phyloP scores from a whole-genome alignment of 345 rosid species.

The Geranium brycei region DNA sequence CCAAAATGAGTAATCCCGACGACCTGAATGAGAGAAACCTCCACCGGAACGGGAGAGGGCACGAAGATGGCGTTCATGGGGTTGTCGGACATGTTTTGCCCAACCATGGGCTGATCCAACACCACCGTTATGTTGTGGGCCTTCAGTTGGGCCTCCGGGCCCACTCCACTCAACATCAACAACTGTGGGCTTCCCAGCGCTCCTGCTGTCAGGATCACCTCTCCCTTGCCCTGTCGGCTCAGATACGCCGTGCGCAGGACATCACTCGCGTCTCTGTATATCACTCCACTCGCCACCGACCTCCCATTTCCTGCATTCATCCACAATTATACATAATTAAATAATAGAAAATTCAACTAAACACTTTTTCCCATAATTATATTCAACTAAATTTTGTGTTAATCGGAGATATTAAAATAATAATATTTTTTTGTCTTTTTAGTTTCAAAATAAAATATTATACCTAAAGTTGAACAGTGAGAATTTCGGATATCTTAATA shows the following conservation, averaged over 20 bases:
- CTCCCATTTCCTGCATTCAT: slow-evolving; percentile 10
- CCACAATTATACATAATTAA: no score
- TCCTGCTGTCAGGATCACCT: slow-evolving; percentile 49
- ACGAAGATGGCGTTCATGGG: slow-evolving; percentile 58
- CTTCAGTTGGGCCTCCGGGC: slow-evolving; percentile 38
- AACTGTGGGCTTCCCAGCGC: slow-evolving; percentile 73
- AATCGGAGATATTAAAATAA: no score
- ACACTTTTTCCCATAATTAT: no score
- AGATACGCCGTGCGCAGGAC: slow-evolving; percentile 31
- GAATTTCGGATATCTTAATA: no score
- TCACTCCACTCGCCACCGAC: slow-evolving; percentile 47
- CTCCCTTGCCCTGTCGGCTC: slow-evolving; percentile 25
- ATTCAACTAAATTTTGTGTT: no score
- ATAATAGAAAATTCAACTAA: no score
- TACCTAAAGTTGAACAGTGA: no score
- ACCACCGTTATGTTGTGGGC: slow-evolving; percentile 33
- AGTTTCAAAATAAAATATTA: no score
- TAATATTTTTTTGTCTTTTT: no score
- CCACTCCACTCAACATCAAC: slow-evolving; percentile 58
- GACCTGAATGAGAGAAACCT: slow-evolving; percentile 66
- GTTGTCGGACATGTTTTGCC: slow-evolving; percentile 64
- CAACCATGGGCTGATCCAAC: slow-evolving; percentile 48
- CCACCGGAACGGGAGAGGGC: slow-evolving; percentile 54
- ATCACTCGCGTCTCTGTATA: slow-evolving; percentile 32
- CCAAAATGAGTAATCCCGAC: slow-evolving; percentile 56